phyloP scores from a whole-genome alignment of 495 filamentous ascomycete species.

The Aspergillus leporis region DNA sequence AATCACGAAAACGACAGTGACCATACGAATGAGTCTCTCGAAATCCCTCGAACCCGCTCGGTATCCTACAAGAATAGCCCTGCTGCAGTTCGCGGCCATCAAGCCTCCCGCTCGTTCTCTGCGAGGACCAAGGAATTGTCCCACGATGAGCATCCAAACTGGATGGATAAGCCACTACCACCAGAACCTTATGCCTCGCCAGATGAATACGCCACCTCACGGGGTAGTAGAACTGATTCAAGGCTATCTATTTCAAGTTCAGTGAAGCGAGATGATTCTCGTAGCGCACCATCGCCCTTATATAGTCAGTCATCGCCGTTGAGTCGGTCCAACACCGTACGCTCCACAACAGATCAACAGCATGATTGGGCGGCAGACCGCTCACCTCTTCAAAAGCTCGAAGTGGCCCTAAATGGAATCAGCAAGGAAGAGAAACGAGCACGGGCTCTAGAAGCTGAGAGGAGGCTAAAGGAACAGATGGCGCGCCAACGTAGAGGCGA shows the following conservation, averaged over 20 bases:
- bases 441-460: constrained; percentile 76
- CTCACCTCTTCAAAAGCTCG: constrained; percentile 89
- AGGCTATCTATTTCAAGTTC: neutral
- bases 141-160: constrained; percentile 6
- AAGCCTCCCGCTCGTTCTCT: constrained; percentile 21
- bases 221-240: neutral
- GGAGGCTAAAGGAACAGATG: constrained; percentile 51
- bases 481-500: constrained; percentile 34
- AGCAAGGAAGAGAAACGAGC: constrained; percentile 90
- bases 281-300: constrained; percentile 6
- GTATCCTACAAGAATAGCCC: constrained; percentile 49
- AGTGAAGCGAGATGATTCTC: constrained; percentile 4
- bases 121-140: constrained; percentile 19
- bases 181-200: constrained; percentile 7
- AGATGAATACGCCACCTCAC: constrained; percentile 1
- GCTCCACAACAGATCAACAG: constrained; percentile 33
- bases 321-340: constrained; percentile 39
- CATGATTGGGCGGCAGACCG: constrained; percentile 68
- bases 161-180: constrained; percentile 14
- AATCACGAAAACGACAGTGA: constrained; percentile 11
- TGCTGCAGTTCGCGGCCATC: constrained; percentile 5
- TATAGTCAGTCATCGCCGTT: constrained; percentile 22
- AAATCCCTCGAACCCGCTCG: constrained; percentile 58
- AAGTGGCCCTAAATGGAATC: constrained; percentile 81
- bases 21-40: constrained; percentile 53